A percentile compares a stretch with the other conserved stretches of the same genome.
Conservation (phyloP, 306 rosid genomes). For the Mucuna pruriens region DNA sequence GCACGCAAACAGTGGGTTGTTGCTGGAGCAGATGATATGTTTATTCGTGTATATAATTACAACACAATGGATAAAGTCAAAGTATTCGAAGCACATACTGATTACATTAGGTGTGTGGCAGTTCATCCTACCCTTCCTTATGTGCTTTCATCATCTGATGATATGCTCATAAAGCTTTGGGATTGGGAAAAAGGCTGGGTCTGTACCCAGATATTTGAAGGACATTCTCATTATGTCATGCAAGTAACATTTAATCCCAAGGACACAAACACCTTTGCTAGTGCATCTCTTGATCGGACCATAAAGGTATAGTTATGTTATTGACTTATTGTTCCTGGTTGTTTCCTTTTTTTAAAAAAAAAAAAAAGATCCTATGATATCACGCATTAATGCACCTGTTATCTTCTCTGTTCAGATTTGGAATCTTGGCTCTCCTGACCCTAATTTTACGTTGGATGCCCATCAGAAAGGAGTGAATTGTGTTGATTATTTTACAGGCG, state of each 20-base stretch:
- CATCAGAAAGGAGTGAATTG: conserved; percentile 99
- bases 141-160: conserved; percentile 97
- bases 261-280: conserved; percentile 99
- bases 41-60: conserved; percentile 96
- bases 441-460: conserved; percentile 98
- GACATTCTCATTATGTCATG: conserved; percentile 99
- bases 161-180: conserved; percentile 99
- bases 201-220: conserved; percentile 99
- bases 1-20: conserved; percentile 98
- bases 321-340: conserved; percentile 28
- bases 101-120: conserved; percentile 96
- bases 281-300: conserved; percentile 99
- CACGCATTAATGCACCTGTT: conserved; percentile 35
- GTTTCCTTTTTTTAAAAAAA: not conserved
- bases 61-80: conserved; percentile 95
- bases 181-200: conserved; percentile 99
- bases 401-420: conserved; percentile 69
- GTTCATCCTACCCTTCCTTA: conserved; percentile 98
- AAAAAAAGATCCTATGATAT: conserved; percentile 16
- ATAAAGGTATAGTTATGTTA: conserved; percentile 71
- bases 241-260: conserved; percentile 99
- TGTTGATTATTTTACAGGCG: conserved; percentile 98
- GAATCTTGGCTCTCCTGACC: conserved; percentile 99
- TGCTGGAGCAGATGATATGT: conserved; percentile 99
- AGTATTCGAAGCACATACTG: conserved; percentile 98